Base-by-base conservation (phyloP, 495 filamentous ascomycete genomes). In the Cercophora samala region DNA sequence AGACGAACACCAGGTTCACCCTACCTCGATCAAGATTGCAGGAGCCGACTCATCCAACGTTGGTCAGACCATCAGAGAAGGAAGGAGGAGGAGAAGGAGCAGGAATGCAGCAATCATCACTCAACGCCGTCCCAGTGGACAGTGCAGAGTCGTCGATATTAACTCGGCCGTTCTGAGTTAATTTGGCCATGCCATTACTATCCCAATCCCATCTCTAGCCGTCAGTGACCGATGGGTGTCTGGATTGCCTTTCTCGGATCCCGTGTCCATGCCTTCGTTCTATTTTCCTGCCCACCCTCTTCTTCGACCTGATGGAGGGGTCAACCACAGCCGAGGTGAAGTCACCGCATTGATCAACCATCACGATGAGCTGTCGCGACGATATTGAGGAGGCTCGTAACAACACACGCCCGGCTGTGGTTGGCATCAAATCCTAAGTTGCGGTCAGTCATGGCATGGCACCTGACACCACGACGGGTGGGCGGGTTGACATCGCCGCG, bases 111-210 rank as follows among this genome's bases (percentile, higher is more conserved):
- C 19, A 21, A 24, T 56, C 5, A 56, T 56, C 22, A 56, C 18
- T 9, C 22, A 24, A 21, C 5, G 22, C 25, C 32, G 60, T 42
- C 26, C 29, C 60, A 37, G 29, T 42, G 60, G 60, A 63, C 60
- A 65, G 64, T 37, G 72, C 73, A 75, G 73, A 73, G 71, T 68
- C 64, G 67, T 55, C 60, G 69, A 77, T 72, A 71, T 73, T 76
- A 72, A 71, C 56, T 67, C 66, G 66, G 68, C 71, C 69, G 67
- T 70, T 54, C 62, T 63, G 67, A 67, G 59, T 75, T 72, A 74
- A 74, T 74, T 74, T 75, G 63, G 66, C 64, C 64, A 70, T 72
- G 66, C 72, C 69, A 71, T 74, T 68, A 60, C 67, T 62, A 65
- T 65, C 66, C 60, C 69, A 64, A 70, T 67, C 64, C 72, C 72